Conservation (phyloP, 2,329 filamentous ascomycete genomes). For the Talaromyces sp. region DNA sequence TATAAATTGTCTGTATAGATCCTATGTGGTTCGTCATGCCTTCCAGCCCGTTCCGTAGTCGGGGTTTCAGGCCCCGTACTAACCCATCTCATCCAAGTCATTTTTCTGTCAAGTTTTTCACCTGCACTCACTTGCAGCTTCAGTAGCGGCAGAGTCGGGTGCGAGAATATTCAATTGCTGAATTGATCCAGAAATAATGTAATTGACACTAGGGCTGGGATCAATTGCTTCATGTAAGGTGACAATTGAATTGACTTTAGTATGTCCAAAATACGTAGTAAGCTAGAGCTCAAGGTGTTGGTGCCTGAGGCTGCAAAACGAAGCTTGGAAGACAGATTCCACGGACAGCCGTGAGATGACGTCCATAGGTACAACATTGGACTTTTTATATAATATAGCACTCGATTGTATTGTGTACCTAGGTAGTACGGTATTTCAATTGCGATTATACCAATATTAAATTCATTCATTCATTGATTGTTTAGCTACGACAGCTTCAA, state of each 20-base stretch:
- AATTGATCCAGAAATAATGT: neutral
- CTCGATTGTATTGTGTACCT: neutral
- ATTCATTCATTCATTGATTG: no score
- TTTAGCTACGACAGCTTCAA: neutral
- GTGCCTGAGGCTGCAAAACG: neutral
- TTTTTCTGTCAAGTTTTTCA: constrained; percentile 1
- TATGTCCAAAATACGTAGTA: neutral
- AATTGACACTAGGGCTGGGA: neutral
- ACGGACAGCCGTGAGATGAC: constrained; percentile 4
- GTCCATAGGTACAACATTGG: neutral
- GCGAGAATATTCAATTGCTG: neutral
- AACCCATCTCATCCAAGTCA: constrained; percentile 7
- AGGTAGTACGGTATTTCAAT: neutral
- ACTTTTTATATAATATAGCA: neutral
- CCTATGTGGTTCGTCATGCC: neutral
- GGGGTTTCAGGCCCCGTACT: constrained; percentile 7
- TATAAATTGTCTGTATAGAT: neutral
- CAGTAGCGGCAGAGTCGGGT: neutral
- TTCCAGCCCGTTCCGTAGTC: constrained; percentile 4
- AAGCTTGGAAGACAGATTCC: neutral
- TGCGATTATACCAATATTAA: neutral
- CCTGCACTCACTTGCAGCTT: neutral
- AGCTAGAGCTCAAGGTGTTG: neutral
- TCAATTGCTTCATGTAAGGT: neutral
- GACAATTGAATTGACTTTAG: neutral